phyloP scores from a whole-genome alignment of 257 asterid species.

The Nicotiana undulata region DNA sequence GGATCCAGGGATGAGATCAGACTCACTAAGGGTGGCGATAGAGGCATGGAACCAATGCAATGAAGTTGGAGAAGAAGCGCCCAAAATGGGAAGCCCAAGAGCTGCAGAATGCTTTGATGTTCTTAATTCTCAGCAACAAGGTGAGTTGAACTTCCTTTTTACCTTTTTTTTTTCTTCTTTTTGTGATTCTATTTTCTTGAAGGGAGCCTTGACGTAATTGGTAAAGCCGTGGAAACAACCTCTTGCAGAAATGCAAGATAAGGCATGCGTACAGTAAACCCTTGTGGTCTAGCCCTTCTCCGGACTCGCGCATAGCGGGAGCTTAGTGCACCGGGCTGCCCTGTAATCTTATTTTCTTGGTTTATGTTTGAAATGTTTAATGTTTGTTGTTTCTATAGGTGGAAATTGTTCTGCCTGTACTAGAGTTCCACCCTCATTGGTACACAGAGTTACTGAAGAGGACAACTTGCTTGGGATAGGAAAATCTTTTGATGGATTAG shows the following conservation, averaged over 20 bases:
- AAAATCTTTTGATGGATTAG: conserved; percentile 36
- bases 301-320: too few species aligned
- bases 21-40: conserved; percentile 63
- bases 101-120: conserved; percentile 79
- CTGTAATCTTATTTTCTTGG: background rate
- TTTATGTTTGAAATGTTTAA: background rate
- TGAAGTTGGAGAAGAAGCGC: conserved; percentile 84
- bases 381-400: background rate
- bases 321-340: too few species aligned
- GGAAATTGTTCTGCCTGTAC: conserved; percentile 38
- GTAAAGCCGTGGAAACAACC: too few species aligned
- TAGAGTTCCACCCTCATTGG: conserved; percentile 28
- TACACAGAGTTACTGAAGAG: conserved; percentile 43
- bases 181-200: background rate
- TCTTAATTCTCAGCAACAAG: conserved; percentile 26
- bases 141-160: conserved; percentile 11
- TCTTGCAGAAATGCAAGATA: too few species aligned
- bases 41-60: conserved; percentile 94
- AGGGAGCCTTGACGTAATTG: too few species aligned
- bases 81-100: conserved; percentile 81
- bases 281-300: too few species aligned
- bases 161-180: background rate
- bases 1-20: conserved; percentile 71
- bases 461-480: conserved; percentile 70
- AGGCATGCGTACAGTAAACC: too few species aligned